Base-by-base conservation (phyloP, 2,329 filamentous ascomycete species). In the Pseudogymnoascus sp. region DNA sequence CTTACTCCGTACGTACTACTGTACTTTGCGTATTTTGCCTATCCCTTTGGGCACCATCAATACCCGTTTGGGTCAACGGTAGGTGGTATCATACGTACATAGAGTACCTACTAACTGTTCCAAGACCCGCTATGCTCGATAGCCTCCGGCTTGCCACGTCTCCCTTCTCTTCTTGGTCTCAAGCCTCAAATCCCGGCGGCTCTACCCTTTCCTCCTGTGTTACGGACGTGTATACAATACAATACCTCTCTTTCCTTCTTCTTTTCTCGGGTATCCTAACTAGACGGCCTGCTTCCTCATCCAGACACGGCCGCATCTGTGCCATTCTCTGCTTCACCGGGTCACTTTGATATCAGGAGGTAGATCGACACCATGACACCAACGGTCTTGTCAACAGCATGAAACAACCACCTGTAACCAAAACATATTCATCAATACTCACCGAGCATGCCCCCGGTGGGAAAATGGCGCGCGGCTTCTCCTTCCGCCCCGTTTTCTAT, bases 371-470 rank as follows among this genome's bases (percentile, higher is more conserved):
- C n/a, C 27, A 52, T 15, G 8, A 18, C 27, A 6, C 42, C 42
- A 48, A 29, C 4, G 21, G 18, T 52, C 45, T 27, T 31, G 35
- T 13, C 25, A 12, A 55, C 48, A 33, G 48, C 33, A 55, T 55
- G 48, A 55, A 55, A 55, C 48, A 55, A 55, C 48, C 27, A 55
- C 48, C 27, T 55, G 48, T 33, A 55, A 55, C 48, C 48, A 55
- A 55, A 45, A 33, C 18, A 15, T 18, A 8, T 55, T 31, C n/a
- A 52, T 29, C 29, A 52, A 55, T 55, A n/a, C 48, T 55, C 48
- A 33, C n/a, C 29, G n/a, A 33, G 27, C n/a, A 33, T 31, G 27
- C 18, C 48, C 48, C 4, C 9, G n/a, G 27, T 18, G 33, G 29
- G 12, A 33, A 55, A 55, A 55, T 55, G 48, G 48, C 48, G 48